Evolutionary conservation across 1,139 yeast genomes (phyloP), one percentile per base, ranked within the genome.

Genomic region (Pichia sp.): DNA sequence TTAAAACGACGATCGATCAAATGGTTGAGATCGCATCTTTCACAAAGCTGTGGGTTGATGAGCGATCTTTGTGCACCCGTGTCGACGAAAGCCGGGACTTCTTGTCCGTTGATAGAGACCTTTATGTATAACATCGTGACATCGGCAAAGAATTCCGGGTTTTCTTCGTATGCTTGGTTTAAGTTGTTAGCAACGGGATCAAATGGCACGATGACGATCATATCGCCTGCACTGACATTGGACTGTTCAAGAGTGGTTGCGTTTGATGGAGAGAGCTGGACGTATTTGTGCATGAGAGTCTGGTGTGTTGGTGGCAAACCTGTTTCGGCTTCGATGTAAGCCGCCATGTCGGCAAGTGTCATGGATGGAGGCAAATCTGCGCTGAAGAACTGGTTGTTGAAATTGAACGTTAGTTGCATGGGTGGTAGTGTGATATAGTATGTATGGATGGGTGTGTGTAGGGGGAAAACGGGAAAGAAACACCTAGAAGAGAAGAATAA

Each of bases 41-140:
- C 85, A 0, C 96, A 96, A 55, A 93, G 72, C 38, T 71, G 68
- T 1, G 96, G 86, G 19, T 90, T 81, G 63, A 84, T 85, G 43
- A 91, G 84, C 0, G 99, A 90, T 37, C 81, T 74, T 65, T 90
- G 97, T 0, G 99, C 99, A 2, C 99, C 99, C 0, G 97, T 82
- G 63, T 93, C 99, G 11, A 93, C 96, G 70, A 93, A 88, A 0
- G 98, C 98, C 63, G 88, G 88, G 9, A 90, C 86, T 21, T 83
- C 80, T 42, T 76, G 75, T 0, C 94, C 93, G 60, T 91, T 90
- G 22, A 93, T 85, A 52, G 79, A 81, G 45, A 90, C 75, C 48
- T 83, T 75, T 18, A 93, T 81, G 67, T 83, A 91, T 44, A 93
- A 73, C 96, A 94, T 90, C 36, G 79, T 79, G 4, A 93, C 94